A percentile compares a stretch with the other conserved stretches of the same genome.
These are phyloP conservation scores for Trametes hirsuta DNA, from an alignment of 1,284 basidiomycete species.

Conservation along the genomic window DNA sequence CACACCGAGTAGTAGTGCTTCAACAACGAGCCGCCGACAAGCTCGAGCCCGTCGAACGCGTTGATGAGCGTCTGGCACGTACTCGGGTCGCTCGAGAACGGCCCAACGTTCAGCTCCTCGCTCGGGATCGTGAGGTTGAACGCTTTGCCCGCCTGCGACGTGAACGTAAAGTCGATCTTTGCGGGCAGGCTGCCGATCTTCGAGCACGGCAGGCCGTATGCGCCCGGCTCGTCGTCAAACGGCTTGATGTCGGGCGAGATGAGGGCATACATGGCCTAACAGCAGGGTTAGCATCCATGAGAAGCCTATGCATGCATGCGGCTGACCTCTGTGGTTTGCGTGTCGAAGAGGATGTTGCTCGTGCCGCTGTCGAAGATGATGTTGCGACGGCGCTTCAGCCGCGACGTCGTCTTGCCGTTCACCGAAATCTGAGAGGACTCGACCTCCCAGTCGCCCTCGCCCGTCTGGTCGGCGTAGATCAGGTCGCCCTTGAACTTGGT, in stretches of 20 bases:
- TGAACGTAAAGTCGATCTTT: slow-evolving; percentile 54
- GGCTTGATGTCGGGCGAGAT: slow-evolving; percentile 60
- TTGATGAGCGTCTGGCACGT: slow-evolving; percentile 61
- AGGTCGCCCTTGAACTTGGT: slow-evolving; percentile 53
- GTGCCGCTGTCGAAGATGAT: slow-evolving; percentile 64
- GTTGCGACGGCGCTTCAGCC: slow-evolving; percentile 42
- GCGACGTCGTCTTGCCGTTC: slow-evolving; percentile 52
- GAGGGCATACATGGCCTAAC: slow-evolving; percentile 56
- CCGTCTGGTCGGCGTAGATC: slow-evolving; percentile 44
- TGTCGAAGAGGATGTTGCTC: slow-evolving; percentile 54
- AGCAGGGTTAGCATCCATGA: not conserved
- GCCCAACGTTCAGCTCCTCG: slow-evolving; percentile 57
- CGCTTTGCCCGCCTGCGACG: slow-evolving; percentile 44
- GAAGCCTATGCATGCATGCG: not conserved
- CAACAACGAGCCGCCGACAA: slow-evolving; percentile 55
- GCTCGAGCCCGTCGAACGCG: slow-evolving; percentile 50
- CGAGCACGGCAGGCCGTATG: slow-evolving; percentile 56
- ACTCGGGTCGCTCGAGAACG: slow-evolving; percentile 49
- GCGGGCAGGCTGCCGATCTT: slow-evolving; percentile 49
- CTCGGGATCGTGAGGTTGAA: slow-evolving; percentile 61
- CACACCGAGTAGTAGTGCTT: slow-evolving; percentile 63
- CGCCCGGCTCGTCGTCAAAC: slow-evolving; percentile 51
- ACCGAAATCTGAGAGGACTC: slow-evolving; percentile 50
- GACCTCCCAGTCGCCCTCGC: slow-evolving; percentile 49
- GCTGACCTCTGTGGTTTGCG: slow-evolving; percentile 47